These are phyloP conservation scores for Tillandsia leiboldiana DNA, from an alignment of 176 grass and related monocot species.

Conservation along the genomic window DNA sequence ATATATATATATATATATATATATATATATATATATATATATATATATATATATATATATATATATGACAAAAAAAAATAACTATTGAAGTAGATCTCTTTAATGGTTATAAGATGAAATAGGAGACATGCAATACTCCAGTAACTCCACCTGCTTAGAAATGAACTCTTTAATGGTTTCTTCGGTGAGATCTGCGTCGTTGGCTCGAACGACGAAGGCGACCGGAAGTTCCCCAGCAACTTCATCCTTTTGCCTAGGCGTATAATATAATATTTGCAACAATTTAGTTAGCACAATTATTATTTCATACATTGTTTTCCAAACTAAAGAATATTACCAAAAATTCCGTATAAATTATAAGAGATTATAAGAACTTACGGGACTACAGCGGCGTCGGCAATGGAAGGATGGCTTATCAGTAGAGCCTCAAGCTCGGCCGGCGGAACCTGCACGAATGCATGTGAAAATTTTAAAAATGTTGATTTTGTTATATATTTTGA, in stretches of 20 bases:
- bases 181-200: conserved; percentile 47
- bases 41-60: too few relatives aligned
- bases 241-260: conserved; percentile 60
- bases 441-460: conserved; percentile 42
- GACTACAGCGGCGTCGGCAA: conserved; percentile 75
- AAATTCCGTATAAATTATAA: not conserved
- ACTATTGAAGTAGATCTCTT: not conserved
- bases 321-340: not conserved
- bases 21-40: too few relatives aligned
- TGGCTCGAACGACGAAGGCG: conserved; percentile 64
- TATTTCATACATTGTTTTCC: not conserved
- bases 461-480: not conserved
- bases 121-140: not conserved
- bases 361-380: conserved; percentile 35
- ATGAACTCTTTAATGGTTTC: conserved; percentile 78
- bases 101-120: not conserved
- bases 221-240: conserved; percentile 81
- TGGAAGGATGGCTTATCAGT: conserved; percentile 57
- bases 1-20: too few relatives aligned
- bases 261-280: not conserved
- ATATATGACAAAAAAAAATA: too few relatives aligned
- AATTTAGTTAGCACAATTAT: not conserved
- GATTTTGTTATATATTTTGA: not conserved
- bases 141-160: conserved; percentile 76
- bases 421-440: conserved; percentile 92